Conservation (phyloP, 768 basidiomycete species). For the Terana coerulea region DNA sequence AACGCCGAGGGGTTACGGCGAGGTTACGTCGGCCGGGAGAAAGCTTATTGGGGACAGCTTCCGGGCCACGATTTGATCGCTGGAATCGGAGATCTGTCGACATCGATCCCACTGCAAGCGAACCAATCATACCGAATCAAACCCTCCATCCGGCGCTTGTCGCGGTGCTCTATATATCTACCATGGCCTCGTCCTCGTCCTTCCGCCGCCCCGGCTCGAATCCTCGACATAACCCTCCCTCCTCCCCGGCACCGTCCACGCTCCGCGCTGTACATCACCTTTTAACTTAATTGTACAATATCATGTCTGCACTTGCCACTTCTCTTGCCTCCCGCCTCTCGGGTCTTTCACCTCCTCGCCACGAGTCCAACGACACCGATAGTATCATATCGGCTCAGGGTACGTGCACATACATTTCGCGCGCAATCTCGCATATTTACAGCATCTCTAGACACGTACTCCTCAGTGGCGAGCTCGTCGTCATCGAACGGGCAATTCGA, state of each 20-base stretch:
- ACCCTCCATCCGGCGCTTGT: not conserved
- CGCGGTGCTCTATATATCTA: not conserved
- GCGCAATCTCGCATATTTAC: too few species aligned
- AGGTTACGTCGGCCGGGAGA: not conserved
- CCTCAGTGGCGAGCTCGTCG: constrained; percentile 22
- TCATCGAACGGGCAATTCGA: constrained; percentile 22
- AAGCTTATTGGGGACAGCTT: constrained; percentile 2
- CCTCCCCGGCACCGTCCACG: not conserved
- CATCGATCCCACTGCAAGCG: constrained; percentile 2
- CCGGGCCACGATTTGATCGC: constrained; percentile 1
- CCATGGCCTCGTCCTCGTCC: not conserved
- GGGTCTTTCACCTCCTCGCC: constrained; percentile 7
- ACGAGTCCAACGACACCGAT: constrained; percentile 1
- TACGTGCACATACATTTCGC: not conserved
- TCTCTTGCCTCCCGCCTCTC: constrained; percentile 6
- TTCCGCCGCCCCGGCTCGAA: not conserved
- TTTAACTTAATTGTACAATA: too few species aligned
- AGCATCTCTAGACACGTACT: constrained; percentile 9
- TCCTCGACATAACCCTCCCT: not conserved
- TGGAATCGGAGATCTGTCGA: not conserved
- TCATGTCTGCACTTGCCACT: not conserved
- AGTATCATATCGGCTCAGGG: constrained; percentile 10
- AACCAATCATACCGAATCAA: constrained; percentile 4
- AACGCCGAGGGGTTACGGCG: not conserved
- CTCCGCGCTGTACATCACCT: not conserved